A percentile compares a stretch with the other conserved stretches of the same genome.
Conservation (phyloP, 768 basidiomycete genomes). For the Candolleomyces eurysporus region DNA sequence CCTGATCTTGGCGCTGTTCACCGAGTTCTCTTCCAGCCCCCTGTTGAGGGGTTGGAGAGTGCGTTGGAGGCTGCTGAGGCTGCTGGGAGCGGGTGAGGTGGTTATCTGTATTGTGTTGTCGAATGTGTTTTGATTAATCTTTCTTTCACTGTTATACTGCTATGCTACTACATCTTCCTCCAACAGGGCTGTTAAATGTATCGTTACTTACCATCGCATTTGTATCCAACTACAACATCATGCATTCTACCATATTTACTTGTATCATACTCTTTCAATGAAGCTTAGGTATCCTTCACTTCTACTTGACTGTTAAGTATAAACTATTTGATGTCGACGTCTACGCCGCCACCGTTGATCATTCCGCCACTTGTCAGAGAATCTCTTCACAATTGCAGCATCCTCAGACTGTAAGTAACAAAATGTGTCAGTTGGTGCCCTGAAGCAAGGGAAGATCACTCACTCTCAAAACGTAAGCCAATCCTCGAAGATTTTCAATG, state of each 20-base stretch:
- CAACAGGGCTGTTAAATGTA: conserved; percentile 28
- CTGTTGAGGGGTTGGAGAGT: conserved; percentile 65
- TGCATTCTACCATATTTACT: neutral
- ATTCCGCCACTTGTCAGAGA: too few species aligned
- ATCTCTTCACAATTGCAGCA: too few species aligned
- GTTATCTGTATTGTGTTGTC: neutral
- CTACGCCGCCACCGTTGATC: too few species aligned
- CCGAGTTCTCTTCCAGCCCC: conserved; percentile 95
- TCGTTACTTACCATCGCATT: conserved; percentile 40
- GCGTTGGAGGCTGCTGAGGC: conserved; percentile 77
- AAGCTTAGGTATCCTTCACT: too few species aligned
- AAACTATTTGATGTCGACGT: too few species aligned
- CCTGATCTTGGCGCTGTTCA: conserved; percentile 79
- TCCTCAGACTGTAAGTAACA: too few species aligned
- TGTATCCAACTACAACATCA: conserved; percentile 43
- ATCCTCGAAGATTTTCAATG: too few species aligned
- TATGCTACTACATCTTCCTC: conserved; percentile 17
- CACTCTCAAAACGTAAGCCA: too few species aligned
- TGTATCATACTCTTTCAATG: too few species aligned
- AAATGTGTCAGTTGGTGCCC: too few species aligned
- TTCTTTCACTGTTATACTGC: neutral
- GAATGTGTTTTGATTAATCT: neutral
- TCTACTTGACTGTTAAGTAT: too few species aligned
- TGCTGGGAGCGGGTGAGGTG: conserved; percentile 1
- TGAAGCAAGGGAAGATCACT: too few species aligned